Conservation (phyloP, 345 rosid genomes). For the Populus nigra region DNA sequence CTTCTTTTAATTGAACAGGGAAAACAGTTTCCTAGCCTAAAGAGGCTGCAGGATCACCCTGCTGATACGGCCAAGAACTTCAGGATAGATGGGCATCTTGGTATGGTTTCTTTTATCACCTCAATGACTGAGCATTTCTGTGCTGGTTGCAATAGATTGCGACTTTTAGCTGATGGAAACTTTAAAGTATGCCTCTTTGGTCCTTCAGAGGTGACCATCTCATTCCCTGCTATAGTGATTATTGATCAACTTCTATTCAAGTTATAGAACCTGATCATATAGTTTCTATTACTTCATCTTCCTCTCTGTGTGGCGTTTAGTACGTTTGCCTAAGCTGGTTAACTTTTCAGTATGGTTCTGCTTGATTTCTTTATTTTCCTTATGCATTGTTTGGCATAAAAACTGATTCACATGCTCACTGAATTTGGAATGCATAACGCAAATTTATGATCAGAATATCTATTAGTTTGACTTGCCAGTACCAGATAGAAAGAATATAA, state of each 20-base stretch:
- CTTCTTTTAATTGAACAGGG: constrained; percentile 36
- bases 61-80: constrained; percentile 92
- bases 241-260: neutral
- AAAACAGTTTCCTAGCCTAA: constrained; percentile 45
- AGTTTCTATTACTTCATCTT: neutral
- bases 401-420: neutral
- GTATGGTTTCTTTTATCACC: constrained; percentile 89
- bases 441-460: neutral
- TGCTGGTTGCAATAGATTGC: constrained; percentile 94
- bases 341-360: neutral
- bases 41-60: constrained; percentile 73
- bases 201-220: constrained; percentile 69
- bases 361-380: neutral
- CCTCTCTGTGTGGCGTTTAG: neutral
- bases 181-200: constrained; percentile 99
- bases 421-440: neutral
- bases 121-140: constrained; percentile 98
- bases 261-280: neutral
- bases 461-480: neutral
- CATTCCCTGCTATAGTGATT: neutral
- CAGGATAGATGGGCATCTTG: constrained; percentile 72
- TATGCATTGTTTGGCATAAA: neutral
- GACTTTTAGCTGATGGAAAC: constrained; percentile 96
- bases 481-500: neutral
- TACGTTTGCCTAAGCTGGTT: neutral